These are phyloP conservation scores for Candida corydali DNA, from an alignment of 805 yeast species.

Conservation along the genomic window DNA sequence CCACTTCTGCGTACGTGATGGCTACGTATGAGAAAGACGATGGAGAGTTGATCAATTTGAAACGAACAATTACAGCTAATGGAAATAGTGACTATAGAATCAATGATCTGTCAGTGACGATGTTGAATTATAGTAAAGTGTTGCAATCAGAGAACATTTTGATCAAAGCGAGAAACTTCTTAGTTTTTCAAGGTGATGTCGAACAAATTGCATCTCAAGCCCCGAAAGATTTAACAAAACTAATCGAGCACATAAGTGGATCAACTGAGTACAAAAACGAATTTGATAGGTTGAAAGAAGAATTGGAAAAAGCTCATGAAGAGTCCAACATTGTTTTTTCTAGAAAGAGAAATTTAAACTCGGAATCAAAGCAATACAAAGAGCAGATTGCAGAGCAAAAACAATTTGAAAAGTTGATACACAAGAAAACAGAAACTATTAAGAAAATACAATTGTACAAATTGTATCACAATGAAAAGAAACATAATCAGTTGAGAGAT, in stretches of 20 bases:
- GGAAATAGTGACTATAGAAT: constrained; percentile 70
- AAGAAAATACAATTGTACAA: constrained; percentile 55
- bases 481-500: constrained; percentile 29
- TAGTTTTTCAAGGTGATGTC: constrained; percentile 96
- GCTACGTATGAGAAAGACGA: constrained; percentile 66
- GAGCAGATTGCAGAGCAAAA: constrained; percentile 73
- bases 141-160: constrained; percentile 77
- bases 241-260: constrained; percentile 83
- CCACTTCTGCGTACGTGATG: constrained; percentile 65
- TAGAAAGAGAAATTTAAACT: constrained; percentile 62
- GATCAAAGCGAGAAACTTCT: constrained; percentile 83
- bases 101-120: constrained; percentile 56
- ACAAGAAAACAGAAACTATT: constrained; percentile 45
- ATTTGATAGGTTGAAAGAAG: constrained; percentile 61
- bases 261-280: constrained; percentile 63
- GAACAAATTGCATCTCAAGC: constrained; percentile 90
- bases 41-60: constrained; percentile 57
- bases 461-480: constrained; percentile 55
- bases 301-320: constrained; percentile 62
- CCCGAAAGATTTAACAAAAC: constrained; percentile 63
- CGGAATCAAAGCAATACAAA: constrained; percentile 73
- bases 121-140: constrained; percentile 58
- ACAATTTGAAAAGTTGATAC: constrained; percentile 52
- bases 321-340: constrained; percentile 61
- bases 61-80: constrained; percentile 51